Conservation (phyloP, 2,329 filamentous ascomycete species). For the Hypomyces rosellus region DNA sequence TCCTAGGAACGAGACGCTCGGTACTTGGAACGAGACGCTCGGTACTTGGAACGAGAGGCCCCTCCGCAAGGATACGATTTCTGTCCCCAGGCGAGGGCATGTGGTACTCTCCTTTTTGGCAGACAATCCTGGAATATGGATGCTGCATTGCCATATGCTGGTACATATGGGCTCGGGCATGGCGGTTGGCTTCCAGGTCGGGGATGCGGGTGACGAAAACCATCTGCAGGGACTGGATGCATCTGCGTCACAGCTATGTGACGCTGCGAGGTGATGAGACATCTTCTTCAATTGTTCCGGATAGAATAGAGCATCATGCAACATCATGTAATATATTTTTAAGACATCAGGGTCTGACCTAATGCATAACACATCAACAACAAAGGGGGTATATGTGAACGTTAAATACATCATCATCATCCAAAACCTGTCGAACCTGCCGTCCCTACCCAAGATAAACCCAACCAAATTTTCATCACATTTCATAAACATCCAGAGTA, state of each 20-base stretch:
- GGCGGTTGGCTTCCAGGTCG: conserved; percentile 21
- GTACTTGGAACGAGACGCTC: conserved; percentile 9
- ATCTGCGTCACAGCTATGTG: conserved; percentile 13
- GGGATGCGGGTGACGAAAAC: conserved; percentile 13
- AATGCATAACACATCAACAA: conserved; percentile 4
- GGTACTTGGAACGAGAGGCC: conserved; percentile 14
- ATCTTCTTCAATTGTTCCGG: not conserved
- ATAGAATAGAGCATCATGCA: conserved; percentile 3
- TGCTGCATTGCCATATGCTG: conserved; percentile 25
- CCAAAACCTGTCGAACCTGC: not conserved
- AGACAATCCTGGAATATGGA: conserved; percentile 22
- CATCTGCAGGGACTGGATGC: conserved; percentile 13
- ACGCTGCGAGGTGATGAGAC: not conserved
- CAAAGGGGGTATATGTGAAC: conserved; percentile 1
- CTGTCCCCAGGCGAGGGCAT: conserved; percentile 27
- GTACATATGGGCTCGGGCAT: conserved; percentile 22
- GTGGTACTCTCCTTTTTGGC: conserved; percentile 19
- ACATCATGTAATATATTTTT: not conserved
- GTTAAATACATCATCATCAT: not conserved
- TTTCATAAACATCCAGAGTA: conserved; percentile 6
- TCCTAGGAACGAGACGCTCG: conserved; percentile 1
- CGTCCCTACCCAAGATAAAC: too few species aligned
- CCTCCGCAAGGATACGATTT: conserved; percentile 32
- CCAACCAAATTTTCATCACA: not conserved
- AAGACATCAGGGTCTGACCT: too few species aligned